Evolutionary conservation across 495 filamentous ascomycete species (phyloP).

Genomic region (Endocarpon pusillum): DNA sequence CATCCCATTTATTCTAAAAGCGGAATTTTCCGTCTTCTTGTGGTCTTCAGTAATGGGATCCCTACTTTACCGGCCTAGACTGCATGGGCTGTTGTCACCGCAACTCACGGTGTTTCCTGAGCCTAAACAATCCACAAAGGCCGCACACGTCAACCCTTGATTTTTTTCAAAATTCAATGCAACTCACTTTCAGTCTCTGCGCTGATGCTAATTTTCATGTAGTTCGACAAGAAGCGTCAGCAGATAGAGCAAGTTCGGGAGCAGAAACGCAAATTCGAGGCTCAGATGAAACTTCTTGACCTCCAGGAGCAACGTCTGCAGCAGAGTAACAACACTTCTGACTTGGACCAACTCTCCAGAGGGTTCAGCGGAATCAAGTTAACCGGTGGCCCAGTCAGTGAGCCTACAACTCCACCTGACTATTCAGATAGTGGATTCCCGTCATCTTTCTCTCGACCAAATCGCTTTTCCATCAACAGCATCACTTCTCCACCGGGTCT

Average conservation of each 20-base stretch:
- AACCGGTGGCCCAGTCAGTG: constrained; percentile 58
- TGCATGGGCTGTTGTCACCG: constrained; percentile 3
- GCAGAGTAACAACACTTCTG: constrained; percentile 59
- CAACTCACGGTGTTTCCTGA: constrained; percentile 4
- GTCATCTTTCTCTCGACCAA: constrained; percentile 54
- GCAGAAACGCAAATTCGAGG: constrained; percentile 69
- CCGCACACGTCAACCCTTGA: constrained; percentile 1
- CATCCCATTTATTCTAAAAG: neutral
- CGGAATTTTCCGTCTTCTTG: constrained; percentile 9
- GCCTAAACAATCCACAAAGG: constrained; percentile 1
- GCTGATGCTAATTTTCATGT: constrained; percentile 14
- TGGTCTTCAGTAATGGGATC: constrained; percentile 32
- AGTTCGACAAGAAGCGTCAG: constrained; percentile 86
- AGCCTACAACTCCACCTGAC: constrained; percentile 95
- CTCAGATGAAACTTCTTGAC: constrained; percentile 72
- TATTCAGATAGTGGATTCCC: constrained; percentile 64
- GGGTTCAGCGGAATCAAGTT: constrained; percentile 47
- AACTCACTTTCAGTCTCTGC: neutral
- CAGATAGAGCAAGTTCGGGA: constrained; percentile 76
- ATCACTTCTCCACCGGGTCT: constrained; percentile 64
- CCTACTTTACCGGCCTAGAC: constrained; percentile 5
- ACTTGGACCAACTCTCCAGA: constrained; percentile 66
- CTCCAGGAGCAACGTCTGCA: constrained; percentile 28
- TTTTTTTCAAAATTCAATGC: neutral
- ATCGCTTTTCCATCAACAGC: constrained; percentile 69